Percentiles rank a stretch among this genome's conserved stretches.
These are phyloP conservation scores for Clarireedia hainanense DNA, from an alignment of 2,329 filamentous ascomycete genomes.

Conservation along the genomic window DNA sequence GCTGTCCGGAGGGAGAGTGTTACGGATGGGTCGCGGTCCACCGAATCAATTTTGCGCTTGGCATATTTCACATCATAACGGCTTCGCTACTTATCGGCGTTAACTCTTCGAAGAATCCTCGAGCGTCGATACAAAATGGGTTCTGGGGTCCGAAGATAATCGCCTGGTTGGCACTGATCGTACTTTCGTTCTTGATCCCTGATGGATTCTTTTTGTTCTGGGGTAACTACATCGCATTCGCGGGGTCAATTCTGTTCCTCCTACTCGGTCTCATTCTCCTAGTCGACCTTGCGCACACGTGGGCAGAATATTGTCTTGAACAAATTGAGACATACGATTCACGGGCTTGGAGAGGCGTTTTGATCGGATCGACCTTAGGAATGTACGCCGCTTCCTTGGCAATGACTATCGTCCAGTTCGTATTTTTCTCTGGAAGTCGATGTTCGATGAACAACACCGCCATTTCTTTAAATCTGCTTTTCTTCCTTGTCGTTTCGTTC, in stretches of 20 bases:
- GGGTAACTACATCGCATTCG: constrained; percentile 87
- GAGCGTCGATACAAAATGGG: constrained; percentile 90
- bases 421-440: constrained; percentile 77
- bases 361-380: constrained; percentile 84
- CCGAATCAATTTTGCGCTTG: constrained; percentile 94
- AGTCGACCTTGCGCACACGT: constrained; percentile 91
- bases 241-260: constrained; percentile 86
- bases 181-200: constrained; percentile 91
- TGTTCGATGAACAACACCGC: constrained; percentile 96
- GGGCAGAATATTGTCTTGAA: constrained; percentile 91
- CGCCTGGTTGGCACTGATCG: constrained; percentile 77
- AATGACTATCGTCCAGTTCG: constrained; percentile 95
- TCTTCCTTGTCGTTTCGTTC: constrained; percentile 72
- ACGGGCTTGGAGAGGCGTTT: constrained; percentile 70
- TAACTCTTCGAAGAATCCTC: constrained; percentile 74
- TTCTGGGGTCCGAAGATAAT: constrained; percentile 97
- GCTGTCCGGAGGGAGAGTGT: constrained; percentile 83
- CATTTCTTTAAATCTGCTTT: constrained; percentile 85
- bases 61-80: constrained; percentile 84
- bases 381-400: constrained; percentile 90
- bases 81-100: constrained; percentile 82
- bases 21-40: constrained; percentile 96
- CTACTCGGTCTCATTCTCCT: constrained; percentile 86
- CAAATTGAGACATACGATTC: constrained; percentile 91
- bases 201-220: constrained; percentile 92